Percentiles rank a stretch among this genome's conserved stretches.
Evolutionary conservation across 441 rosid genomes (phyloP).

Genomic region (Gossypium aridum): DNA sequence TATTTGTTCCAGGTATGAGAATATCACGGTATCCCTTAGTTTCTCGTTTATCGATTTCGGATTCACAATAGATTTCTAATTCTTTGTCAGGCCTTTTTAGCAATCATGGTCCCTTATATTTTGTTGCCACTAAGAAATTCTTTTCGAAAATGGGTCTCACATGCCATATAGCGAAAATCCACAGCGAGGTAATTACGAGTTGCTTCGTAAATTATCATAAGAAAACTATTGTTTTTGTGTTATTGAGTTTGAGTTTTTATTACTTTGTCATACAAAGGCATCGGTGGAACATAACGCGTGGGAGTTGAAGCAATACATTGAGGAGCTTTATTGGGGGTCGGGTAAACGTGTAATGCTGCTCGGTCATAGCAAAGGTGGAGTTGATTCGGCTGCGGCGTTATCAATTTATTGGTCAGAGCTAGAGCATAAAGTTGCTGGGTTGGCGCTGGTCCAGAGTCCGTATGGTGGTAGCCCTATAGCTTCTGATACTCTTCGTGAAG

Average conservation of each 20-base stretch:
- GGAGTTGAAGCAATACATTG: slow-evolving; percentile 63
- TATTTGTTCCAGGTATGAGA: slow-evolving; percentile 53
- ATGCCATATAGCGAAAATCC: slow-evolving; percentile 65
- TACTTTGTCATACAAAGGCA: slow-evolving; percentile 30
- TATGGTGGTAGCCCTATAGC: slow-evolving; percentile 65
- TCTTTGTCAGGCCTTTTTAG: slow-evolving; percentile 57
- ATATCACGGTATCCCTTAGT: background rate
- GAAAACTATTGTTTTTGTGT: background rate
- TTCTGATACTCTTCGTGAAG: slow-evolving; percentile 62
- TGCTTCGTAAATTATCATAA: background rate
- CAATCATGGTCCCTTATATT: slow-evolving; percentile 65
- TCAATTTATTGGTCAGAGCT: slow-evolving; percentile 47
- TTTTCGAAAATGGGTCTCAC: slow-evolving; percentile 67
- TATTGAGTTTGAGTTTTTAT: slow-evolving; percentile 4
- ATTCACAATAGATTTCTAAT: background rate
- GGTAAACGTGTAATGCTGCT: slow-evolving; percentile 61
- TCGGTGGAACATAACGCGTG: slow-evolving; percentile 68
- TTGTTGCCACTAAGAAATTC: slow-evolving; percentile 53
- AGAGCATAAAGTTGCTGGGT: slow-evolving; percentile 61
- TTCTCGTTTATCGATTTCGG: background rate
- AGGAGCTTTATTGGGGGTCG: slow-evolving; percentile 75
- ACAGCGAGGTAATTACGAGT: slow-evolving; percentile 47
- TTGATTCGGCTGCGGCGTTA: slow-evolving; percentile 70
- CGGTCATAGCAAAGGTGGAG: slow-evolving; percentile 77
- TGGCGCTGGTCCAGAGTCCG: slow-evolving; percentile 67